phyloP scores from a whole-genome alignment of 352 stramenopile genomes.

The Phytophthora syringae region DNA sequence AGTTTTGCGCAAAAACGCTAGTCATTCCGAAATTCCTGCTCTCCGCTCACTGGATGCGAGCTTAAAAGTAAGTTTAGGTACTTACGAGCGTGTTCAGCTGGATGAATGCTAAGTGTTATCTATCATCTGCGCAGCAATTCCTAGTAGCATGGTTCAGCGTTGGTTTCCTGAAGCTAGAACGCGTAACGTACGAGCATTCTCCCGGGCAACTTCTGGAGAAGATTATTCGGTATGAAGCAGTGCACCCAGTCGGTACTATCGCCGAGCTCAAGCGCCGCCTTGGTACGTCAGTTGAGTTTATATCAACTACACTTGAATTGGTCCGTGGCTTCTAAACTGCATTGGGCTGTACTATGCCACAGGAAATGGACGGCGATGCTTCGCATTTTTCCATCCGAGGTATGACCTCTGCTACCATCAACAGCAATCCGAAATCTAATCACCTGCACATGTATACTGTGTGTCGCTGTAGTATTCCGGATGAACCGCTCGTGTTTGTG shows the following conservation, averaged over 20 bases:
- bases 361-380: conserved; percentile 88
- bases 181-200: conserved; percentile 95
- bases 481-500: conserved; percentile 95
- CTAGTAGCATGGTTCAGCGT: conserved; percentile 94
- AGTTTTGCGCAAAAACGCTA: conserved; percentile 64
- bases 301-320: neutral
- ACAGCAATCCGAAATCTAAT: neutral
- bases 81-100: neutral
- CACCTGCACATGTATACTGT: neutral
- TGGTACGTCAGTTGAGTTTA: conserved; percentile 37
- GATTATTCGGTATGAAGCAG: conserved; percentile 95
- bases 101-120: neutral
- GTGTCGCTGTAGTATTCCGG: conserved; percentile 58
- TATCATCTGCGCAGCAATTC: conserved; percentile 67
- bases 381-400: conserved; percentile 95
- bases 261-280: conserved; percentile 93
- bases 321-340: neutral
- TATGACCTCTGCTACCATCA: conserved; percentile 17
- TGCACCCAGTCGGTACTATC: conserved; percentile 94
- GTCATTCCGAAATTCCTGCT: conserved; percentile 48
- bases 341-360: neutral
- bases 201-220: conserved; percentile 93
- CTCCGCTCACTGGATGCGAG: conserved; percentile 76
- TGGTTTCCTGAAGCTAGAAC: conserved; percentile 89
- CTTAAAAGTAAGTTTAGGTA: conserved; percentile 55